Evolutionary conservation across 345 rosid species (phyloP).

Genomic region (Citrus inodora): DNA sequence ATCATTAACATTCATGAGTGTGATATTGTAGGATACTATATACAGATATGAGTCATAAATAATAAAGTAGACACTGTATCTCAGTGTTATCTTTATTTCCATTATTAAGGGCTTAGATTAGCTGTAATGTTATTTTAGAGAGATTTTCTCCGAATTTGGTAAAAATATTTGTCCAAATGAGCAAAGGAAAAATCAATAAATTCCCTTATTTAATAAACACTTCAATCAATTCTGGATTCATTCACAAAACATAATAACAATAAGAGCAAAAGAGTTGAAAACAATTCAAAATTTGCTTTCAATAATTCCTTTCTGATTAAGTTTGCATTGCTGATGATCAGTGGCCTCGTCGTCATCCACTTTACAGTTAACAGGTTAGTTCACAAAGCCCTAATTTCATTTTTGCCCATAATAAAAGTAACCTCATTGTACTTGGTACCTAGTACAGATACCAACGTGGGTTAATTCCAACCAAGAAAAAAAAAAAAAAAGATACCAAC

Average conservation of each 20-base stretch:
- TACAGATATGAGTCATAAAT: too few relatives aligned
- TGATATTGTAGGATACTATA: too few relatives aligned
- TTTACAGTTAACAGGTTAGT: not conserved
- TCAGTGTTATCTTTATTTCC: not conserved
- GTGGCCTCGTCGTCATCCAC: not conserved
- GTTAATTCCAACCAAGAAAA: too few relatives aligned
- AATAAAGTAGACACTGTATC: not conserved
- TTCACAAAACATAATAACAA: not conserved
- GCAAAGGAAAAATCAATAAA: not conserved
- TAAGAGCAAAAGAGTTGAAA: not conserved
- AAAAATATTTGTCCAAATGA: not conserved
- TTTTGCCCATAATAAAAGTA: not conserved
- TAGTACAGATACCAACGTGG: slow-evolving; percentile 16
- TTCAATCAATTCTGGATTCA: not conserved
- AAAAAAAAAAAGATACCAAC: not conserved
- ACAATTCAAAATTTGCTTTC: not conserved
- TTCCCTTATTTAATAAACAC: not conserved
- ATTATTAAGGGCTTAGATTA: not conserved
- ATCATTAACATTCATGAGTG: too few relatives aligned
- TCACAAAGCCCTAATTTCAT: not conserved
- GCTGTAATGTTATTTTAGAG: not conserved
- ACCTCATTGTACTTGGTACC: not conserved
- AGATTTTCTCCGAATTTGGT: not conserved
- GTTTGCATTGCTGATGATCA: not conserved
- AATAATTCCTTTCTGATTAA: not conserved